Conservation (phyloP, 495 filamentous ascomycete species). For the Lasiosphaeris hirsuta region DNA sequence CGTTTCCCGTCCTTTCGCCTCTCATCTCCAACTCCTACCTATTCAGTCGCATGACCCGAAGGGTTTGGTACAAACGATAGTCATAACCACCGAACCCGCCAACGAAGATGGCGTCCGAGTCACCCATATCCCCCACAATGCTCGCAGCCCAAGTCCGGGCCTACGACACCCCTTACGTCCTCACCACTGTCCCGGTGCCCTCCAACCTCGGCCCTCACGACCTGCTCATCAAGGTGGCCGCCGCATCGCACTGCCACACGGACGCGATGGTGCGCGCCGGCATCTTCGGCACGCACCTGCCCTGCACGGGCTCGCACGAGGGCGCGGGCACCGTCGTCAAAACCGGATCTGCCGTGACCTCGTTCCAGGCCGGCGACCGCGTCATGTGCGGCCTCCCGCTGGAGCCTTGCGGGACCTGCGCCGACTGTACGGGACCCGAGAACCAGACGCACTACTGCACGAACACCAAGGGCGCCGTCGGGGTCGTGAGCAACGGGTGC, state of each 20-base stretch:
- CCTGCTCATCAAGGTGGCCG: conserved; percentile 56
- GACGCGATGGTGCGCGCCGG: conserved; percentile 52
- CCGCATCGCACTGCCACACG: conserved; percentile 60
- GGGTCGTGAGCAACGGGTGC: conserved; percentile 47
- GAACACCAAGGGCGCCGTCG: conserved; percentile 27
- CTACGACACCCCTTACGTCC: conserved; percentile 50
- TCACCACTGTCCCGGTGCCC: conserved; percentile 49
- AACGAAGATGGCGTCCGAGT: no score
- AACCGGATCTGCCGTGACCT: conserved; percentile 35
- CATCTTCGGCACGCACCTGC: conserved; percentile 39
- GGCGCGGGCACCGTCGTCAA: conserved; percentile 53
- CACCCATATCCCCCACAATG: no score
- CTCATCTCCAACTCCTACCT: no score
- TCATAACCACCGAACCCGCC: no score
- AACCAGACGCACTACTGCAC: conserved; percentile 46
- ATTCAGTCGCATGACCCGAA: no score
- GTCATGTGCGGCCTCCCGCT: conserved; percentile 49
- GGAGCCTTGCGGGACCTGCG: conserved; percentile 47
- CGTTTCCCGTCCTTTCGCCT: no score
- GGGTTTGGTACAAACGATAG: no score
- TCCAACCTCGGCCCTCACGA: conserved; percentile 42
- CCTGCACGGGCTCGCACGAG: conserved; percentile 57
- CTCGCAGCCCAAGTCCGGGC: conserved; percentile 19
- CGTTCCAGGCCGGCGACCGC: conserved; percentile 47
- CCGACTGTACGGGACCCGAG: conserved; percentile 43